A percentile compares a stretch with the other conserved stretches of the same genome.
phyloP scores from a whole-genome alignment of 164 flowering plant species.

The Sextonia rubra region DNA sequence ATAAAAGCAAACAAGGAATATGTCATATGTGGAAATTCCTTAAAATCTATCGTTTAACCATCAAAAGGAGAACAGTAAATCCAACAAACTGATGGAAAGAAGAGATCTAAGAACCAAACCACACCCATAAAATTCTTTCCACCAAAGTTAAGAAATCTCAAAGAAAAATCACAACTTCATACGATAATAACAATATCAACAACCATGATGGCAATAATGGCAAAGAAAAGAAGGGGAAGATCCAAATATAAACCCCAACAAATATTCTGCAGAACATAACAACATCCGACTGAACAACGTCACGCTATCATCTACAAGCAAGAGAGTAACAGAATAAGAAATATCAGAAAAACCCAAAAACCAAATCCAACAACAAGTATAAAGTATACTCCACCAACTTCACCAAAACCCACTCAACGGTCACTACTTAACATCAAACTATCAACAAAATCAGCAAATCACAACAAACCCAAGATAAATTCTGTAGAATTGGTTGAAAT shows the following conservation, averaged over 20 bases:
- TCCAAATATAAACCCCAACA: background rate
- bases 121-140: background rate
- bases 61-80: background rate
- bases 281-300: background rate
- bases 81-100: background rate
- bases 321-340: background rate
- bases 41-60: background rate
- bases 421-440: background rate
- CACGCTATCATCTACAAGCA: background rate
- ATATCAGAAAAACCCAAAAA: background rate
- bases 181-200: background rate
- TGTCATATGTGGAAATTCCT: background rate
- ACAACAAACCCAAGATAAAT: background rate
- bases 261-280: background rate
- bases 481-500: background rate
- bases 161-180: background rate
- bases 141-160: no score
- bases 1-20: background rate
- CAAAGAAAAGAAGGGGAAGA: background rate
- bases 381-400: background rate
- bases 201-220: background rate
- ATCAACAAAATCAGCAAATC: background rate
- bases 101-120: background rate
- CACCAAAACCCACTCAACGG: background rate
- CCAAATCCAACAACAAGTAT: background rate